Evolutionary conservation across 345 rosid genomes (phyloP).

Genomic region (Lepidium sativum): DNA sequence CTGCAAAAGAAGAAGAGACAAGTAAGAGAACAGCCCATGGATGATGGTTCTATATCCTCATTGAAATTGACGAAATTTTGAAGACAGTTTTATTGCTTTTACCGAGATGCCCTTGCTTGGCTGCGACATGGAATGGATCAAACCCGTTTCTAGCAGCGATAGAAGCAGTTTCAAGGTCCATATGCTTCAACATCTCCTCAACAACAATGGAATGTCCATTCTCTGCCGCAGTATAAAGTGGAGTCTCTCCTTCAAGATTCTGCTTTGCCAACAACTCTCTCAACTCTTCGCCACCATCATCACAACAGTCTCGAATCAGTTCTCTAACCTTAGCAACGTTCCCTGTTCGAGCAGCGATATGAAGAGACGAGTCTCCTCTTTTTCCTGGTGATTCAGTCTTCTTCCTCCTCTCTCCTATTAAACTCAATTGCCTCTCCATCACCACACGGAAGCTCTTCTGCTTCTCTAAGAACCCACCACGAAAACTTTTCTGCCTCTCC

Average conservation of each 20-base stretch:
- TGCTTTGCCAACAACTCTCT: slow-evolving; percentile 53
- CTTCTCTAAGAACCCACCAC: slow-evolving; percentile 77
- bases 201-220: slow-evolving; percentile 54
- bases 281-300: slow-evolving; percentile 25
- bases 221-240: slow-evolving; percentile 89
- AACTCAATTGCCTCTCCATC: slow-evolving; percentile 96
- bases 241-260: slow-evolving; percentile 91
- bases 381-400: slow-evolving; percentile 92
- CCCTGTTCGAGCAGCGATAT: slow-evolving; percentile 79
- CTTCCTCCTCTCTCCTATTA: slow-evolving; percentile 72
- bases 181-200: slow-evolving; percentile 67
- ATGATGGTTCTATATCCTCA: neutral
- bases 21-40: slow-evolving; percentile 1
- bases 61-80: neutral
- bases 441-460: slow-evolving; percentile 82
- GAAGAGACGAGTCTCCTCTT: slow-evolving; percentile 83
- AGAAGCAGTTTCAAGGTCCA: slow-evolving; percentile 66
- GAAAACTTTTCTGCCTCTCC: slow-evolving; percentile 55
- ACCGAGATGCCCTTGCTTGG: slow-evolving; percentile 98
- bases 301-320: slow-evolving; percentile 37
- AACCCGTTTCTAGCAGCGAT: slow-evolving; percentile 75
- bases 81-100: slow-evolving; percentile 11
- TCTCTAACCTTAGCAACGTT: slow-evolving; percentile 59
- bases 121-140: slow-evolving; percentile 87
- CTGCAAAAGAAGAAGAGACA: slow-evolving; percentile 44